These are phyloP conservation scores for Pythium monospermum DNA, from an alignment of 352 stramenopile genomes.

Conservation along the genomic window DNA sequence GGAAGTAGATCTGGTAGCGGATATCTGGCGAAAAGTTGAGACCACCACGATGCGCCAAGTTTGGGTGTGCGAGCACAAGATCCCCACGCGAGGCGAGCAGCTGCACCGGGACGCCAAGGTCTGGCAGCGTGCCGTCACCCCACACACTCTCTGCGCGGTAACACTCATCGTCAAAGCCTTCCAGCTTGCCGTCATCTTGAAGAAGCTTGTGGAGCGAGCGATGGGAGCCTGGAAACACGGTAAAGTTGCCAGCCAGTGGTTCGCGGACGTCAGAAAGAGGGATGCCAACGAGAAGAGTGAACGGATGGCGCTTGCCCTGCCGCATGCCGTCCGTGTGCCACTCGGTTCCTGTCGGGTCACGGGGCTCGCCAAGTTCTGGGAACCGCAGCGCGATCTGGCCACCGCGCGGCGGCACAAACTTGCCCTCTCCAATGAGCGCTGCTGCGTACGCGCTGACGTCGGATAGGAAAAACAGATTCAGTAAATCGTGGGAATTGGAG, in stretches of 20 bases:
- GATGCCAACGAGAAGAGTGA: slow-evolving; percentile 60
- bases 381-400: slow-evolving; percentile 74
- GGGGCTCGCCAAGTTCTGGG: slow-evolving; percentile 53
- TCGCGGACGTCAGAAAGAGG: slow-evolving; percentile 63
- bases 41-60: slow-evolving; percentile 64
- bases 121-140: slow-evolving; percentile 62
- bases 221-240: slow-evolving; percentile 68
- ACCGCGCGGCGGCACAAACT: slow-evolving; percentile 42
- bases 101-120: slow-evolving; percentile 57
- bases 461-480: slow-evolving; percentile 51
- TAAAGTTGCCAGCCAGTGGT: slow-evolving; percentile 63
- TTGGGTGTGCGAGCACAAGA: slow-evolving; percentile 69
- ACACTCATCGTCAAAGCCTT: slow-evolving; percentile 50
- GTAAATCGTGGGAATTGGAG: slow-evolving; percentile 59
- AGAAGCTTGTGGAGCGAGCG: slow-evolving; percentile 41
- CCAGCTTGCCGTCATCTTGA: slow-evolving; percentile 44
- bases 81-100: slow-evolving; percentile 51
- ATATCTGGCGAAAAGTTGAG: slow-evolving; percentile 82
- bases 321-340: slow-evolving; percentile 84
- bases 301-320: slow-evolving; percentile 64
- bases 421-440: slow-evolving; percentile 41
- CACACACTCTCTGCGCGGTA: slow-evolving; percentile 69
- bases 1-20: slow-evolving; percentile 81
- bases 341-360: slow-evolving; percentile 60
- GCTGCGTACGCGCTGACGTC: slow-evolving; percentile 56